phyloP scores from a whole-genome alignment of 768 basidiomycete genomes.

The Psilocybe cubensis region DNA sequence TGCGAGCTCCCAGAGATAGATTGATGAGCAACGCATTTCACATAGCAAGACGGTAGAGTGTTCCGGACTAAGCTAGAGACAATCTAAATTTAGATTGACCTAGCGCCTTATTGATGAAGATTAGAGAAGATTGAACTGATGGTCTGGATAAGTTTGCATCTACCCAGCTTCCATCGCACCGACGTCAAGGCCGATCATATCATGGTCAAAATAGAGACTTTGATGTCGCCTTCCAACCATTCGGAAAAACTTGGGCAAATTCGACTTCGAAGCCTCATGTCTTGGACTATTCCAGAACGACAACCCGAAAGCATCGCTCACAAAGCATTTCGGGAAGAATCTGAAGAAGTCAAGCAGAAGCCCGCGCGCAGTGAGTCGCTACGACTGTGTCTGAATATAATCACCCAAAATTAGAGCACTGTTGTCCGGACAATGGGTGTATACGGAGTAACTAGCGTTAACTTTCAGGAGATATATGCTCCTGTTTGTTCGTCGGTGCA shows the following conservation, averaged over 20 bases:
- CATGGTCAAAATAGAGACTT: neutral
- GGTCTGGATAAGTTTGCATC: constrained; percentile 10
- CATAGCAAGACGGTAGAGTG: neutral
- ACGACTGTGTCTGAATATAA: neutral
- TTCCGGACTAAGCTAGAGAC: constrained; percentile 9
- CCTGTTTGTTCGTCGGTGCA: neutral
- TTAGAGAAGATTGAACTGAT: constrained; percentile 15
- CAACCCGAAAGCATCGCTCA: neutral
- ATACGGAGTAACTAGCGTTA: neutral
- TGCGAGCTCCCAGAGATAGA: neutral
- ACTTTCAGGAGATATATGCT: neutral
- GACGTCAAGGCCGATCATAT: neutral
- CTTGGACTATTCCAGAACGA: neutral
- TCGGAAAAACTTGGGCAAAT: neutral
- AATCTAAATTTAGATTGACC: neutral
- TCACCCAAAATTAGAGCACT: neutral
- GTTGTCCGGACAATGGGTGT: neutral
- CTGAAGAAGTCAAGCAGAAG: neutral
- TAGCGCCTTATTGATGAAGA: constrained; percentile 12
- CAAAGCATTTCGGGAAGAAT: neutral
- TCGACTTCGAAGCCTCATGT: neutral
- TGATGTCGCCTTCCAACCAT: neutral
- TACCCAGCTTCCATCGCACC: constrained; percentile 12
- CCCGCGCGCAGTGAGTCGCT: neutral
- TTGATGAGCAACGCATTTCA: neutral